Base-by-base conservation (phyloP, 192 early-diverging fungal species). In the Coemansia sp. region DNA sequence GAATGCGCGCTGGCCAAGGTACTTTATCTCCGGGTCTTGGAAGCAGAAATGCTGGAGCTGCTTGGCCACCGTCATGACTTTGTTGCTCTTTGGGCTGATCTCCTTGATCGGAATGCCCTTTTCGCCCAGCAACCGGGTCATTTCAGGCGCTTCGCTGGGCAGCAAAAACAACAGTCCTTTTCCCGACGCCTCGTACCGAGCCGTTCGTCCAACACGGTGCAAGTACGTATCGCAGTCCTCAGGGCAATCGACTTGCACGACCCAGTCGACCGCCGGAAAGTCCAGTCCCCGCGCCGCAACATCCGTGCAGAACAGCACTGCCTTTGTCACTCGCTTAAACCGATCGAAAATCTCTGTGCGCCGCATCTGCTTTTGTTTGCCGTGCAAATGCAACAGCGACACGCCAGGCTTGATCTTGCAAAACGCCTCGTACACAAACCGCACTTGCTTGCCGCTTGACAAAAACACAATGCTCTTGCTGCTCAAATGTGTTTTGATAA, bases 251-350 rank as follows among this genome's bases (percentile, higher is more conserved):
- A 96, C 66, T 62, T 99, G 97, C 42, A 99, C 85, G 28, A 99
- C 97, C 97, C 97, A 99, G 73, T 99, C 93, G 4, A 99, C 96
- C 11, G 93, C 90, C 0, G 97, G 96, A 67, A 99, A 97, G 77
- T 99, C 97, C 36, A 99, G 81, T 23, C 97, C 97, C 64, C 94
- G 92, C 3, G 97, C 90, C 11, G 97, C 93, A 69, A 99, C 86
- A 71, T 99, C 97, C 0, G 97, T 99, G 49, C 91, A 90, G 71
- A 99, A 93, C 37, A 99, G 62, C 37, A 86, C 89, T 5, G 90
- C 88, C 34, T 84, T 81, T 60, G 86, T 87, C 67, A 87, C 91
- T 10, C 84, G 76, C 18, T 85, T 89, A 66, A 98, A 99, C 55
- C 89, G 84, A 57, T 93, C 89, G 70, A 97, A 99, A 47, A 97